Percentiles rank a stretch among this genome's conserved stretches.
phyloP scores from a whole-genome alignment of 306 rosid genomes.

The Inga laurina region DNA sequence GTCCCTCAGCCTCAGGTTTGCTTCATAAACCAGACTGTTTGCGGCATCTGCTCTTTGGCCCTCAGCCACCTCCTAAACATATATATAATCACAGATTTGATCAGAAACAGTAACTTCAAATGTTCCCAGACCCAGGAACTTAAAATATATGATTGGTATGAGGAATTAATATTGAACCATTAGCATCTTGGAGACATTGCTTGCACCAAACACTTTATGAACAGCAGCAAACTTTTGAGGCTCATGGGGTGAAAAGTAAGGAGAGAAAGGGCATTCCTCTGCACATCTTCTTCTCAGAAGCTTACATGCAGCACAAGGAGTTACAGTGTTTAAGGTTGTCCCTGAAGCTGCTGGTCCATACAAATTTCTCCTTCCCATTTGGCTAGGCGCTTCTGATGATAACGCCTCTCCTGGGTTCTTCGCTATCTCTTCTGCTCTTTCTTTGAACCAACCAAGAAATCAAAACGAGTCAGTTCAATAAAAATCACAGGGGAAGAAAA shows the following conservation, averaged over 20 bases:
- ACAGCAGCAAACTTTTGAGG: slow-evolving; percentile 90
- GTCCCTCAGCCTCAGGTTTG: slow-evolving; percentile 80
- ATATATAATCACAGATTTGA: neutral
- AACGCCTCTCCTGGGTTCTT: slow-evolving; percentile 38
- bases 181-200: slow-evolving; percentile 94
- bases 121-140: neutral
- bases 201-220: slow-evolving; percentile 92
- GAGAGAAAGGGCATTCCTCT: slow-evolving; percentile 91
- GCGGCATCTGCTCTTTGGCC: slow-evolving; percentile 86
- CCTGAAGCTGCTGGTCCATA: slow-evolving; percentile 57
- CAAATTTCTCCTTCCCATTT: slow-evolving; percentile 63
- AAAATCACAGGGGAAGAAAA: neutral
- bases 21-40: slow-evolving; percentile 86
- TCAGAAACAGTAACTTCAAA: neutral
- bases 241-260: slow-evolving; percentile 90
- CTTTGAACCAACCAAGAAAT: slow-evolving; percentile 42
- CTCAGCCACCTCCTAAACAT: slow-evolving; percentile 69
- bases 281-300: slow-evolving; percentile 92
- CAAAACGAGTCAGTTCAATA: slow-evolving; percentile 3
- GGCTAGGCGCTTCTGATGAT: slow-evolving; percentile 32
- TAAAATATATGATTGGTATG: neutral
- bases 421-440: slow-evolving; percentile 61
- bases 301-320: slow-evolving; percentile 98
- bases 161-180: slow-evolving; percentile 41
- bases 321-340: slow-evolving; percentile 68